These are phyloP conservation scores for Fusarium praegraminearum DNA, from an alignment of 2,329 filamentous ascomycete species.

Conservation along the genomic window DNA sequence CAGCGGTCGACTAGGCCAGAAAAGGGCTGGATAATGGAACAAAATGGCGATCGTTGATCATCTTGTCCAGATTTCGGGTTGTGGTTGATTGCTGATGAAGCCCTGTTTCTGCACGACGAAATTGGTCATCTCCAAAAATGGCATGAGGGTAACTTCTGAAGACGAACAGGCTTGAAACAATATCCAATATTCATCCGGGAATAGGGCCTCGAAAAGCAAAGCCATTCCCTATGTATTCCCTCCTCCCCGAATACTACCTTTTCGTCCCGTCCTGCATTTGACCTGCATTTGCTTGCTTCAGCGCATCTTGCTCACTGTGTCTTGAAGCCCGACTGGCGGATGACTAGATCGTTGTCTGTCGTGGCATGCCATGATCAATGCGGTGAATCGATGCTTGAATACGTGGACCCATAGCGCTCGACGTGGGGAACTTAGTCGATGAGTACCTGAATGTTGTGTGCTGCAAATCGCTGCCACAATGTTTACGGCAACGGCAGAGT, in stretches of 20 bases:
- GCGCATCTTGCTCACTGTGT: background rate
- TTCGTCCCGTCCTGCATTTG: constrained; percentile 5
- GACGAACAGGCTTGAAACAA: background rate
- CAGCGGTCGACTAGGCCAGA: constrained; percentile 29
- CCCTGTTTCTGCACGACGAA: constrained; percentile 7
- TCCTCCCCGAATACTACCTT: background rate
- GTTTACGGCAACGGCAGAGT: background rate
- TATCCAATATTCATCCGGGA: background rate
- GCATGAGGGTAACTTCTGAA: constrained; percentile 8
- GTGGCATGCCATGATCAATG: constrained; percentile 29
- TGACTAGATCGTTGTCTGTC: constrained; percentile 14
- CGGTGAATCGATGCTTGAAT: constrained; percentile 32
- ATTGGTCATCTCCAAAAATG: constrained; percentile 7
- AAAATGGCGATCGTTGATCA: constrained; percentile 22
- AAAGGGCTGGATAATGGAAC: constrained; percentile 10
- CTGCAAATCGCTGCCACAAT: constrained; percentile 9
- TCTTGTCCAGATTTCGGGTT: constrained; percentile 11
- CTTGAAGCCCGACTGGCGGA: constrained; percentile 14
- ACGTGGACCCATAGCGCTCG: constrained; percentile 31
- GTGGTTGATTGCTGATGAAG: constrained; percentile 6
- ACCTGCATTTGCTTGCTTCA: background rate
- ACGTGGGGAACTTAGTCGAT: constrained; percentile 17
- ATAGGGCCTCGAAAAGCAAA: constrained; percentile 9
- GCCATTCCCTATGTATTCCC: constrained; percentile 3
- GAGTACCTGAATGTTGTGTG: constrained; percentile 13